phyloP scores from a whole-genome alignment of 306 rosid species.

The Acacia melanoxylon region DNA sequence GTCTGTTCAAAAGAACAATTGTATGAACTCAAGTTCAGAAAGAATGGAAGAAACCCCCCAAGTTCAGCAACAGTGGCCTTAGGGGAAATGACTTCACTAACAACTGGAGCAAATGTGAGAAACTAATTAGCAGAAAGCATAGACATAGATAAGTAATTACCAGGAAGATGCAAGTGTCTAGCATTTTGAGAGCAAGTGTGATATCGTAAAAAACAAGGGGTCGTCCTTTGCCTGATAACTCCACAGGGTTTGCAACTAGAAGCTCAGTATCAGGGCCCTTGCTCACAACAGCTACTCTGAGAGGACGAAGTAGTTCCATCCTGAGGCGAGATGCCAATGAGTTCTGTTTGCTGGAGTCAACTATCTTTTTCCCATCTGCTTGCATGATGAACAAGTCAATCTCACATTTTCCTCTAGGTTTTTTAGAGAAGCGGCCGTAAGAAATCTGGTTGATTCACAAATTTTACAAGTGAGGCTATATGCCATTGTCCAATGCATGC shows the following conservation, averaged over 20 bases:
- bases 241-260: conserved; percentile 91
- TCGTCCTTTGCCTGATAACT: conserved; percentile 88
- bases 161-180: conserved; percentile 70
- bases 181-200: conserved; percentile 85
- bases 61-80: neutral
- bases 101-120: neutral
- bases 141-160: conserved; percentile 48
- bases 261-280: conserved; percentile 89
- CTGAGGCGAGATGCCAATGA: conserved; percentile 67
- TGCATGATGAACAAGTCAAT: conserved; percentile 90
- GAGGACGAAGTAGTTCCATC: conserved; percentile 77
- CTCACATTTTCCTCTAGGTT: conserved; percentile 69
- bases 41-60: neutral
- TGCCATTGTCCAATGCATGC: conserved; percentile 14
- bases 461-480: conserved; percentile 22
- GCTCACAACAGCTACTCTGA: conserved; percentile 78
- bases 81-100: neutral
- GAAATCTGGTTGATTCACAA: conserved; percentile 68
- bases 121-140: conserved; percentile 19
- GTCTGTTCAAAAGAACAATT: neutral
- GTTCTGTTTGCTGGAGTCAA: conserved; percentile 74
- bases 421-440: conserved; percentile 74
- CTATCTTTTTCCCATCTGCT: conserved; percentile 86
- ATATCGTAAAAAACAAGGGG: conserved; percentile 88
- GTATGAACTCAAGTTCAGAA: neutral